These are phyloP conservation scores for Mycena metata DNA, from an alignment of 768 basidiomycete species.

Conservation along the genomic window DNA sequence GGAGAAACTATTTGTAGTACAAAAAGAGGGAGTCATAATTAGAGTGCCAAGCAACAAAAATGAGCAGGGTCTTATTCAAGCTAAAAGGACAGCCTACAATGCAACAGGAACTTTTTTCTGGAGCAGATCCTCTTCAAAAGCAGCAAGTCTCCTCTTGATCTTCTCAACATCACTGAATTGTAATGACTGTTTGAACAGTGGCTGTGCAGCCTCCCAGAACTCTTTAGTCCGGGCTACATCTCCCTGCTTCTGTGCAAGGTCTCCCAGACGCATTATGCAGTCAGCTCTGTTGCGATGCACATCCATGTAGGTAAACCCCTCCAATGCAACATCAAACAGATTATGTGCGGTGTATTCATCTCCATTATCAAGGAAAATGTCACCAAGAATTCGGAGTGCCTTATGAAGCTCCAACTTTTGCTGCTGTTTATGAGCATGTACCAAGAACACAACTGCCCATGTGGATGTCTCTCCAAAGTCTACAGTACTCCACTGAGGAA, in stretches of 20 bases:
- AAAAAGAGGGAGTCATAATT: too few relatives aligned
- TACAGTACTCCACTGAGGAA: background rate
- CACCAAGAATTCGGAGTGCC: background rate
- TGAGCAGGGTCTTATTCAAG: too few relatives aligned
- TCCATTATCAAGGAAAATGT: background rate
- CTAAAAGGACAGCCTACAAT: too few relatives aligned
- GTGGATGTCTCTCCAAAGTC: background rate
- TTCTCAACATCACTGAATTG: background rate
- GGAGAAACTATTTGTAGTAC: too few relatives aligned
- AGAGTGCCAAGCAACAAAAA: too few relatives aligned
- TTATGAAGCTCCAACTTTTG: background rate
- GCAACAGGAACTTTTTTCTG: too few relatives aligned
- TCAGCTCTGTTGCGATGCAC: background rate
- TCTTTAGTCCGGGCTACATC: background rate
- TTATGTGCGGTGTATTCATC: background rate
- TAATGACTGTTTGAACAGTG: background rate
- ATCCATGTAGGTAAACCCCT: background rate
- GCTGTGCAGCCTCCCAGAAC: background rate
- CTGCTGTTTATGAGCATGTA: background rate
- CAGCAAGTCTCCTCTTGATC: background rate
- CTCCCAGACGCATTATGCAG: background rate
- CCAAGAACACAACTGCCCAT: background rate
- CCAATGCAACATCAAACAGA: background rate
- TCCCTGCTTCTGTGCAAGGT: background rate
- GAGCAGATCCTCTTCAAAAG: background rate